Evolutionary conservation across 768 basidiomycete genomes (phyloP).

Genomic region (Auricularia sp.): DNA sequence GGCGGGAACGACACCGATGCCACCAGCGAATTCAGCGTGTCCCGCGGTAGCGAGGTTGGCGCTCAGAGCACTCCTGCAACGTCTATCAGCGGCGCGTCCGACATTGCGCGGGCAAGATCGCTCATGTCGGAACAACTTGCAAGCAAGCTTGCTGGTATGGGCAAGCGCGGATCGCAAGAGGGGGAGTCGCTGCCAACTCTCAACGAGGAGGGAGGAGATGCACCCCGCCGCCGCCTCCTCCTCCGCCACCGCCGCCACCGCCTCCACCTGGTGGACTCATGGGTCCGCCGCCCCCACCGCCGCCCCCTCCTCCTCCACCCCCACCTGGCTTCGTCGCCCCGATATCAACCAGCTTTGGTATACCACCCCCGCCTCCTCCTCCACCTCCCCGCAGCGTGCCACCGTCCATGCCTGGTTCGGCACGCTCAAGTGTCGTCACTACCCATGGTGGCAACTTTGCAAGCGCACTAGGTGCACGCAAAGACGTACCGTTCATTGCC

Average conservation of each 20-base stretch:
- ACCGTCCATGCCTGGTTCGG: constrained; percentile 27
- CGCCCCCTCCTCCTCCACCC: constrained; percentile 30
- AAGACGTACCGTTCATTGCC: constrained; percentile 78
- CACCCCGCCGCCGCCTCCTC: constrained; percentile 18
- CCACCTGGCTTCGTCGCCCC: constrained; percentile 19
- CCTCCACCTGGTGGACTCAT: constrained; percentile 10
- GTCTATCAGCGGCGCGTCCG: constrained; percentile 9
- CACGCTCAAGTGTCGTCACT: constrained; percentile 39
- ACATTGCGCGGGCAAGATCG: constrained; percentile 8
- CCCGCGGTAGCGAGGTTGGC: not conserved
- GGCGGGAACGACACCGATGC: not conserved
- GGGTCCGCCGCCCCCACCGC: constrained; percentile 23
- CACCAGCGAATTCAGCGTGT: not conserved
- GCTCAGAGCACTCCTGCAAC: constrained; percentile 8
- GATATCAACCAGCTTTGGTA: constrained; percentile 16
- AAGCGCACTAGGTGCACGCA: constrained; percentile 44
- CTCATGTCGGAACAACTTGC: constrained; percentile 51
- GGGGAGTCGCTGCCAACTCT: constrained; percentile 30
- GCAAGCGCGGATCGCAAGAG: constrained; percentile 30
- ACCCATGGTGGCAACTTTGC: constrained; percentile 7
- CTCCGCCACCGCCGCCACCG: constrained; percentile 22
- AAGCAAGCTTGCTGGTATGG: constrained; percentile 45
- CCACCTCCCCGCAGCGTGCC: constrained; percentile 22
- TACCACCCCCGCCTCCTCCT: constrained; percentile 30
- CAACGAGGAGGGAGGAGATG: constrained; percentile 28